Conservation (phyloP, 768 basidiomycete species). For the Lactifluus pinguis region DNA sequence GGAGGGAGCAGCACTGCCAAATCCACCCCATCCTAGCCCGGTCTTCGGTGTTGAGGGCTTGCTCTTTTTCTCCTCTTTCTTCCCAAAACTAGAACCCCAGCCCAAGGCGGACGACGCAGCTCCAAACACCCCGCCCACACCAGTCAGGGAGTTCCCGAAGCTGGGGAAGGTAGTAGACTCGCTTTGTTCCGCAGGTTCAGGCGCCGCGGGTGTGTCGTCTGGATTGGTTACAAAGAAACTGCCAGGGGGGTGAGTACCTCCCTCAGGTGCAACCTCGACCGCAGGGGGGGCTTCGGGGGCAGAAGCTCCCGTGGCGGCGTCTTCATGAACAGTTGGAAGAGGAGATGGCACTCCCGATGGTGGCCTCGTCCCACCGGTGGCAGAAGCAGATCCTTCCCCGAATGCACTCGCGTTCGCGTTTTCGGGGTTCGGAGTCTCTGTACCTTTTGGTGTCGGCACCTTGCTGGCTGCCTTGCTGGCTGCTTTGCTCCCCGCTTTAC, state of each 20-base stretch:
- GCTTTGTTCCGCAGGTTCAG: not conserved
- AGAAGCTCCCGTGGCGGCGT: not conserved
- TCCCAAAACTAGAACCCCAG: not conserved
- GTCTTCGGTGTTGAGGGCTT: not conserved
- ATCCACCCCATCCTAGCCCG: not conserved
- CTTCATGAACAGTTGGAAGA: conserved; percentile 6
- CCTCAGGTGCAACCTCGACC: not conserved
- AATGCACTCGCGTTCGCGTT: not conserved
- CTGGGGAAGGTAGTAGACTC: not conserved
- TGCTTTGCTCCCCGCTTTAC: conserved; percentile 2
- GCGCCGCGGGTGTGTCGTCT: not conserved
- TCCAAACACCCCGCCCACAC: not conserved
- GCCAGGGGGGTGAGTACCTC: not conserved
- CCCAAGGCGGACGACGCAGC: not conserved
- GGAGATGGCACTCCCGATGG: not conserved
- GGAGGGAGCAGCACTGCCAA: not conserved
- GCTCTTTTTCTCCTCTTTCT: not conserved
- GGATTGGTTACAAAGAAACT: not conserved
- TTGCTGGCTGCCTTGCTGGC: conserved; percentile 16
- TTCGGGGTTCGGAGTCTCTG: conserved; percentile 8
- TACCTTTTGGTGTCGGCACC: conserved; percentile 8
- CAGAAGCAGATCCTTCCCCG: not conserved
- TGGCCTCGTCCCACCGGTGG: not conserved
- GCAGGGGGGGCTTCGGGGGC: not conserved
- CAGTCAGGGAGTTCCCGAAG: not conserved